phyloP scores from a whole-genome alignment of 2,329 filamentous ascomycete genomes.

The Neonectria coccinea region DNA sequence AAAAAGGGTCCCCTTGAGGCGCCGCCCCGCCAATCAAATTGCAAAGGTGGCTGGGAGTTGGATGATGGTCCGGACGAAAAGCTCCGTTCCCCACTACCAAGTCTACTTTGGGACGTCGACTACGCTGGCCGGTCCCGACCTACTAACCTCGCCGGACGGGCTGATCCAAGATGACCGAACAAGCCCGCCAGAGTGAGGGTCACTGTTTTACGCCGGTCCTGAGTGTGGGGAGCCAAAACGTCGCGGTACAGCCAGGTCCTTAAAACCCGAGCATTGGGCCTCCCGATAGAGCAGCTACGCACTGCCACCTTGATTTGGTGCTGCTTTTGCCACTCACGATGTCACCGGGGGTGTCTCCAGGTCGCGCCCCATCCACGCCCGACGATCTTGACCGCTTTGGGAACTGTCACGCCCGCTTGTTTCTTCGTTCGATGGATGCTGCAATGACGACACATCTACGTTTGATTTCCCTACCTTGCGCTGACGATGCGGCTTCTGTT shows the following conservation, averaged over 20 bases:
- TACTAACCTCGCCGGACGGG: constrained; percentile 12
- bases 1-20: constrained; percentile 29
- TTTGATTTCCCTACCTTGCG: constrained; percentile 25
- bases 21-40: constrained; percentile 34
- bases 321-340: constrained; percentile 37
- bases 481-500: constrained; percentile 21
- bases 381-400: constrained; percentile 39
- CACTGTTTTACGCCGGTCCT: constrained; percentile 20
- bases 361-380: constrained; percentile 13
- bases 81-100: constrained; percentile 37
- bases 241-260: constrained; percentile 32
- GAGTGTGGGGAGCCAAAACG: constrained; percentile 33
- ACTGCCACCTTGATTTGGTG: constrained; percentile 31
- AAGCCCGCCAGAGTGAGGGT: constrained; percentile 7
- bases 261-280: constrained; percentile 34
- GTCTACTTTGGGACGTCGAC: constrained; percentile 23
- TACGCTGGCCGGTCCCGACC: constrained; percentile 3
- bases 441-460: constrained; percentile 44
- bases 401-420: constrained; percentile 32
- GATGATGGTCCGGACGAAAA: constrained; percentile 36
- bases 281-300: constrained; percentile 25
- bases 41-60: constrained; percentile 9
- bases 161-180: constrained; percentile 16
- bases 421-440: constrained; percentile 26
- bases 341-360: constrained; percentile 38